These are phyloP conservation scores for Hordeum marinum DNA, from an alignment of 176 grass and related monocot species.

Conservation along the genomic window DNA sequence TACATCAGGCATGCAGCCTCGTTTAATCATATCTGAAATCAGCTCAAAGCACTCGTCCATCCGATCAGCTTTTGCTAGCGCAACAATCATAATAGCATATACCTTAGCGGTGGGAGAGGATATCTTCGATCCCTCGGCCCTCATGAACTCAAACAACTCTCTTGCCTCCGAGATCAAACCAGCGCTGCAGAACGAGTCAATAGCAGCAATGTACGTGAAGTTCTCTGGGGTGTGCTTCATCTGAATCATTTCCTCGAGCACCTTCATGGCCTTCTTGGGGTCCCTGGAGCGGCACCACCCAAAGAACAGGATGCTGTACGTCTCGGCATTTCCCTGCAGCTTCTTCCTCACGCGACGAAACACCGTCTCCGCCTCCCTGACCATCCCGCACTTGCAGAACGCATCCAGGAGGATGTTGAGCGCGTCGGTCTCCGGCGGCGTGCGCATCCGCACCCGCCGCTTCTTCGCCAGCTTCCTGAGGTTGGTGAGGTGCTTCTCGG, in stretches of 20 bases:
- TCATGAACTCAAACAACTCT: constrained; percentile 94
- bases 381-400: constrained; percentile 82
- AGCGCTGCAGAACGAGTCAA: constrained; percentile 74
- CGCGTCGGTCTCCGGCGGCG: constrained; percentile 58
- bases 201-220: constrained; percentile 87
- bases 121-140: constrained; percentile 56
- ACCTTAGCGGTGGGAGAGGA: constrained; percentile 85
- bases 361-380: constrained; percentile 62
- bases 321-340: constrained; percentile 59
- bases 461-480: constrained; percentile 81
- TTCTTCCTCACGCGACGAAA: constrained; percentile 62
- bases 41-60: constrained; percentile 78
- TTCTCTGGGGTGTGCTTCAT: constrained; percentile 65
- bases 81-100: constrained; percentile 76
- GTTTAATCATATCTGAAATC: constrained; percentile 70
- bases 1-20: constrained; percentile 87
- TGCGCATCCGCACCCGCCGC: constrained; percentile 57
- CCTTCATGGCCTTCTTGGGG: constrained; percentile 77
- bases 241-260: constrained; percentile 85
- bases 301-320: constrained; percentile 70
- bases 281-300: constrained; percentile 79
- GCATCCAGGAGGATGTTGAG: constrained; percentile 82
- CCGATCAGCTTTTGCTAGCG: constrained; percentile 55
- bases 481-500: constrained; percentile 65
- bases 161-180: constrained; percentile 73